Percentiles rank a stretch among this genome's conserved stretches.
These are phyloP conservation scores for Arachis hypogaea DNA, from an alignment of 306 rosid genomes.

Conservation along the genomic window DNA sequence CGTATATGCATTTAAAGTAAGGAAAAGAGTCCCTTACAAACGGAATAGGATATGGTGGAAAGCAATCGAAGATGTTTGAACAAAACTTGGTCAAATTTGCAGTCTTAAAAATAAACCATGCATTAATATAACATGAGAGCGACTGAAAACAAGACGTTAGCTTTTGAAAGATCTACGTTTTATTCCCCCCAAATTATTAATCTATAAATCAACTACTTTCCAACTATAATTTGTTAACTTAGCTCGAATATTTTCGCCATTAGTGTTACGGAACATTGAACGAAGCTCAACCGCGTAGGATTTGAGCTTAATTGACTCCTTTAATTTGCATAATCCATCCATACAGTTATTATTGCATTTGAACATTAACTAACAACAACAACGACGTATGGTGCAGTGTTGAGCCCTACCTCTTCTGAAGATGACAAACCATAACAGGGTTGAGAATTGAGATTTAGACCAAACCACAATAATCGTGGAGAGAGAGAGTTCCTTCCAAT, in stretches of 20 bases:
- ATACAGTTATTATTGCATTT: too few relatives aligned
- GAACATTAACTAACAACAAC: not conserved
- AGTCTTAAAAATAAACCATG: not conserved
- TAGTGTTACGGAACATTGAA: too few relatives aligned
- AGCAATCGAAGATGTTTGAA: not conserved
- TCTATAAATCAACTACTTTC: too few relatives aligned
- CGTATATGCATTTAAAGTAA: not conserved
- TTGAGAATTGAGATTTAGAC: not conserved
- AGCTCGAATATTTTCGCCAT: too few relatives aligned
- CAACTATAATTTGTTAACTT: not conserved
- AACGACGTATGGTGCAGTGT: not conserved
- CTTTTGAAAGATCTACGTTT: too few relatives aligned
- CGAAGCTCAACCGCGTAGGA: not conserved
- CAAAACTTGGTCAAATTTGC: not conserved
- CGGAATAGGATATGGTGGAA: not conserved
- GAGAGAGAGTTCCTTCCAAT: conserved; percentile 12
- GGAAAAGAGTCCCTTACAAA: not conserved
- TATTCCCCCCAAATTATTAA: too few relatives aligned
- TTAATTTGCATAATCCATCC: not conserved
- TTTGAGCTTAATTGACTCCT: not conserved
- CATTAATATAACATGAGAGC: not conserved
- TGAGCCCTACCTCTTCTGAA: not conserved
- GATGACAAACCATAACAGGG: not conserved
- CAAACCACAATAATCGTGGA: conserved; percentile 18
- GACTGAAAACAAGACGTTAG: not conserved